Conservation (phyloP, 768 basidiomycete genomes). For the Tulasnella sp. region DNA sequence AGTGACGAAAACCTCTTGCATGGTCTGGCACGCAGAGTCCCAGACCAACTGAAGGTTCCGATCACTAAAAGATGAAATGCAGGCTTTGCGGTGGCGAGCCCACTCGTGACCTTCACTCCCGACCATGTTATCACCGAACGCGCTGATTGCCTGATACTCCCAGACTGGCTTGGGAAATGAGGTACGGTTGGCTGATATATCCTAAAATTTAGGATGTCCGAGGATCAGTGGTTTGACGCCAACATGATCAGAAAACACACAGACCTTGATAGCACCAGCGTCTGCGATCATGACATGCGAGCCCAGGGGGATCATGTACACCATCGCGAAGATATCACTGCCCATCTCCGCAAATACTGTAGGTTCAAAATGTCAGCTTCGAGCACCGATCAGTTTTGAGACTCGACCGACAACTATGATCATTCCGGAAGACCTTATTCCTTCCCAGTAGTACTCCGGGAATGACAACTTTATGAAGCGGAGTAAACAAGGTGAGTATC, state of each 20-base stretch:
- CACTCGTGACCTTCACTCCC: conserved; percentile 8
- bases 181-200: not conserved
- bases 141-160: not conserved
- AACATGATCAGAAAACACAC: too few relatives aligned
- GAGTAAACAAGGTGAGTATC: too few relatives aligned
- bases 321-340: too few relatives aligned
- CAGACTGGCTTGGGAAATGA: not conserved
- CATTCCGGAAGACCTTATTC: too few relatives aligned
- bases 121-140: conserved; percentile 5
- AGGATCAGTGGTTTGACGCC: too few relatives aligned
- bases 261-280: conserved; percentile 1
- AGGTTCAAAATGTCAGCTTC: too few relatives aligned
- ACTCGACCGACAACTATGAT: too few relatives aligned
- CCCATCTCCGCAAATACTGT: too few relatives aligned
- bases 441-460: too few relatives aligned
- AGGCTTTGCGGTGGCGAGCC: conserved; percentile 3
- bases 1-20: conserved; percentile 4
- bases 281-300: not conserved
- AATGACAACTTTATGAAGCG: too few relatives aligned
- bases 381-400: too few relatives aligned
- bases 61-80: not conserved
- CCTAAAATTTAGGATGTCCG: not conserved
- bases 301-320: too few relatives aligned
- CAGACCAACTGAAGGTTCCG: conserved; percentile 1
- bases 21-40: not conserved